These are phyloP conservation scores for Cadophora gregata DNA, from an alignment of 2,329 filamentous ascomycete genomes.

Conservation along the genomic window DNA sequence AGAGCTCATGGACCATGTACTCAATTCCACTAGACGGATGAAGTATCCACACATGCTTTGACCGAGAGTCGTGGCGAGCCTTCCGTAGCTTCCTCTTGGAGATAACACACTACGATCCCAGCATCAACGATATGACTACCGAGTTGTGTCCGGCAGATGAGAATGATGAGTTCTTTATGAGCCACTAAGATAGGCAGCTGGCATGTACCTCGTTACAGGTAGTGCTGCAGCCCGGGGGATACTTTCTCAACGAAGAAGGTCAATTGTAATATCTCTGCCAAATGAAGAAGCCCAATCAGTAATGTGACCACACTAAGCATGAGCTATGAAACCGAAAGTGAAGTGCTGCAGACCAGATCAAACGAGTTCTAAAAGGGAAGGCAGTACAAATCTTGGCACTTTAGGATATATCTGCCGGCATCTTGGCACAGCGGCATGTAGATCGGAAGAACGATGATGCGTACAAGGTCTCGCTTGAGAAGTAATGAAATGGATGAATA, in stretches of 20 bases:
- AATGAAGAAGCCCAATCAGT: too few relatives aligned
- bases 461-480: neutral
- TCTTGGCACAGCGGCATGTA: constrained; percentile 8
- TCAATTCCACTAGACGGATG: neutral
- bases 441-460: neutral
- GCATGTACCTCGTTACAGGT: too few relatives aligned
- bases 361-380: neutral
- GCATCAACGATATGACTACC: neutral
- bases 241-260: too few relatives aligned
- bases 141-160: neutral
- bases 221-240: too few relatives aligned
- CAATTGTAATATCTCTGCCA: too few relatives aligned
- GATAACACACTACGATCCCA: neutral
- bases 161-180: too few relatives aligned
- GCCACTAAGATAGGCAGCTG: too few relatives aligned
- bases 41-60: neutral
- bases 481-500: neutral
- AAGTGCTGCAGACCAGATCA: neutral
- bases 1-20: neutral
- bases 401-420: neutral
- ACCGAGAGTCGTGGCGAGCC: neutral
- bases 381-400: neutral
- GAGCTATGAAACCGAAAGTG: neutral
- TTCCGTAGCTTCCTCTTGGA: neutral
- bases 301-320: neutral